Percentiles rank a stretch among this genome's conserved stretches.
Evolutionary conservation across 1,284 basidiomycete species (phyloP).

Genomic region (Cutaneotrichosporon cavernicola): DNA sequence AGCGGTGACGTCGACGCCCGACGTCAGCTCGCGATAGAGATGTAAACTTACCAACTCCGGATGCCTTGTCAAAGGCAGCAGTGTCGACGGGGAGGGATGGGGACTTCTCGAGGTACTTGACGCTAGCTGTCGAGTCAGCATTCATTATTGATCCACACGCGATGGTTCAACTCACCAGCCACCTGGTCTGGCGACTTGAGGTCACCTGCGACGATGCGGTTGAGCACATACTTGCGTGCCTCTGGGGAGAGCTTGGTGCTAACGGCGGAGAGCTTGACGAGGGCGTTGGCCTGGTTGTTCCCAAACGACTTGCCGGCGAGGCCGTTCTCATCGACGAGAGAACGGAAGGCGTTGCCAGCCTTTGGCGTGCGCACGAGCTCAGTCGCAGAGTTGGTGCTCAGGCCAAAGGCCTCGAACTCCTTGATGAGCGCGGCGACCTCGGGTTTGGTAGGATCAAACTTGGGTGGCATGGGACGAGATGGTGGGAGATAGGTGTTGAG

Average conservation of each 20-base stretch:
- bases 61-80: conserved; percentile 72
- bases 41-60: conserved; percentile 76
- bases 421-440: conserved; percentile 58
- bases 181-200: conserved; percentile 85
- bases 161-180: conserved; percentile 61
- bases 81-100: conserved; percentile 64
- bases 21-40: not conserved
- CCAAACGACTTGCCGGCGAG: conserved; percentile 61
- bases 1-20: conserved; percentile 76
- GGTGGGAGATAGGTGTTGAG: not conserved
- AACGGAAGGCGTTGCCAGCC: conserved; percentile 67
- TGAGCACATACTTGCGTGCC: conserved; percentile 68
- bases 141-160: not conserved
- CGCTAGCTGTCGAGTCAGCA: conserved; percentile 61
- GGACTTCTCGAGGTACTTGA: conserved; percentile 70
- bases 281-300: conserved; percentile 75
- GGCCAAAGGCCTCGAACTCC: conserved; percentile 76
- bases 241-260: conserved; percentile 62
- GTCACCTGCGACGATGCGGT: conserved; percentile 67
- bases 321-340: conserved; percentile 65
- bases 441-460: conserved; percentile 57
- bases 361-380: conserved; percentile 80
- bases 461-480: conserved; percentile 54
- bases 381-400: conserved; percentile 73
- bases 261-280: conserved; percentile 68